Evolutionary conservation across 1,284 basidiomycete genomes (phyloP), one percentile per base, ranked within the genome.

Genomic region (Papiliotrema fonsecae): DNA sequence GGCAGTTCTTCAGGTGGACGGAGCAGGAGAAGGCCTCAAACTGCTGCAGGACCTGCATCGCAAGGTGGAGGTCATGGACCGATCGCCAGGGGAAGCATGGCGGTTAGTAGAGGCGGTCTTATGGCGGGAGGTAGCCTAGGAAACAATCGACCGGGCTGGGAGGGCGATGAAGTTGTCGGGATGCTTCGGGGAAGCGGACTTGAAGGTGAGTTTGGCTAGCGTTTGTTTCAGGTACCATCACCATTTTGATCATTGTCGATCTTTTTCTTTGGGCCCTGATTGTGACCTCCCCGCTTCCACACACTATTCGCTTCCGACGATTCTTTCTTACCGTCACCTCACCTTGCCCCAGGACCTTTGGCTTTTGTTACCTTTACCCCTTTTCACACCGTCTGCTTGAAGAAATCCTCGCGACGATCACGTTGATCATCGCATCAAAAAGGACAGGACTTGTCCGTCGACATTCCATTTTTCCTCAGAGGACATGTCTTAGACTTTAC

Each of bases 131-230:
- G 51, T 3, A 13, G 51, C 19, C 35, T 36, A 10, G 51, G 44
- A 3, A 55, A 53, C 34, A 52, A 46, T 18, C 53, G 65, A 42
- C 61, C 65, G 1, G 68, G 69, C 18, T 67, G 64, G 58, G 70
- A 71, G 38, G 72, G 69, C 1, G 72, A 74, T 41, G 69, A 70
- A 51, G 55, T 74, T 2, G 69, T 73, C 9, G 58, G 57, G 7
- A 57, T 58, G 13, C 51, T 74, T n/a, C 52, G 70, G 14, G 57
- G 55, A 18, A 60, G 61, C 42, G 69, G 69, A 7, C 41, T 72
- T 35, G 66, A 70, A 65, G 72, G 72, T 73, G 58, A 62, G 69
- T 70, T 9, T 37, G 16, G 30, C 11, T 22, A n/a, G n/a, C n/a
- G 21, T 22, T 39, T 38, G 32, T 42, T 40, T 16, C 47, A 40